Evolutionary conservation across 2,329 filamentous ascomycete species (phyloP).

Genomic region (Phialophora macrospora): DNA sequence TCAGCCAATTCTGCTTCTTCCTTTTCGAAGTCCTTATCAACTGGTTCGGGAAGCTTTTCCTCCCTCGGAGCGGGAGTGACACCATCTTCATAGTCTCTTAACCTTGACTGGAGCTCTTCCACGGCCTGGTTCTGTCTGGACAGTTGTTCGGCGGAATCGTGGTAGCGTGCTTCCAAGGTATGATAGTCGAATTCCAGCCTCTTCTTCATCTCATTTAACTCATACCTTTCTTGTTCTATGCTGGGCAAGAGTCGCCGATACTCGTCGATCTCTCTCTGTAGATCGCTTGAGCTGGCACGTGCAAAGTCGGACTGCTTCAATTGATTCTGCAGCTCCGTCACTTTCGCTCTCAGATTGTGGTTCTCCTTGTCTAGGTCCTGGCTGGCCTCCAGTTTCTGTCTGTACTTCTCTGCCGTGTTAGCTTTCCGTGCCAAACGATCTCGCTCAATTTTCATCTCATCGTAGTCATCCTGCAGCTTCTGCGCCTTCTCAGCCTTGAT

Average conservation of each 20-base stretch:
- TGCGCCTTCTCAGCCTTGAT: slow-evolving; percentile 51
- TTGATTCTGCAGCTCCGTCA: slow-evolving; percentile 54
- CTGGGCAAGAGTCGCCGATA: slow-evolving; percentile 53
- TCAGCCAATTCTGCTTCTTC: slow-evolving; percentile 36
- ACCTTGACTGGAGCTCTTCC: slow-evolving; percentile 38
- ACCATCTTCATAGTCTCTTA: slow-evolving; percentile 38
- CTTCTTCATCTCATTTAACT: slow-evolving; percentile 55
- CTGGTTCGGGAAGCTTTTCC: slow-evolving; percentile 13
- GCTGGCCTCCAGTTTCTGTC: slow-evolving; percentile 55
- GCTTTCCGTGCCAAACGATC: slow-evolving; percentile 54
- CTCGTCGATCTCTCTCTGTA: slow-evolving; percentile 41
- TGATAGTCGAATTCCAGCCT: slow-evolving; percentile 56
- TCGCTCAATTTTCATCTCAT: slow-evolving; percentile 55
- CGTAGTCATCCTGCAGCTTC: slow-evolving; percentile 56
- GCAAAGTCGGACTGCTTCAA: slow-evolving; percentile 53
- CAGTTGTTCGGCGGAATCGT: slow-evolving; percentile 51
- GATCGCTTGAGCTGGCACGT: slow-evolving; percentile 36
- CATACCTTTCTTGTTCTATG: slow-evolving; percentile 55
- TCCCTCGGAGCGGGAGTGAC: slow-evolving; percentile 21
- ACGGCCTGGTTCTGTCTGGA: slow-evolving; percentile 38
- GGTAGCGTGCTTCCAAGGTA: slow-evolving; percentile 51
- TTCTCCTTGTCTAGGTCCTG: slow-evolving; percentile 57
- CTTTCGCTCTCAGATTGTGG: slow-evolving; percentile 51
- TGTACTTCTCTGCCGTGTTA: slow-evolving; percentile 56
- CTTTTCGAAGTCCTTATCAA: slow-evolving; percentile 32